phyloP scores from a whole-genome alignment of 345 rosid species.

The Heritiera littoralis region DNA sequence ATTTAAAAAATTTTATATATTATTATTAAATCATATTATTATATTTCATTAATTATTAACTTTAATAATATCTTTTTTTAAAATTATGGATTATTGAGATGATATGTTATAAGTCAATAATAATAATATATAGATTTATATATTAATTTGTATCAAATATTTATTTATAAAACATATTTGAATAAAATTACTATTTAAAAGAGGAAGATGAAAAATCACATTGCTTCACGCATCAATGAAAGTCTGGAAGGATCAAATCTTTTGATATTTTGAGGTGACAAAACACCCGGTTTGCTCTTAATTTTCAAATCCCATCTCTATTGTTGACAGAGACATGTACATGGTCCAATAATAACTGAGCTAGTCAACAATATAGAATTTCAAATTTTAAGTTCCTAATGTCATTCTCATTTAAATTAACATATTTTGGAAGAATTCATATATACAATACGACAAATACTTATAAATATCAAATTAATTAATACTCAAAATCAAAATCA shows the following conservation, averaged over 20 bases:
- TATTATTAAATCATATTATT: too few relatives aligned
- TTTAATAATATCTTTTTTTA: too few relatives aligned
- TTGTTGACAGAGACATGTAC: not conserved
- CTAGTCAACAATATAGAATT: constrained; percentile 16
- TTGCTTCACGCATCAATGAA: constrained; percentile 43
- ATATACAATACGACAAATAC: too few relatives aligned
- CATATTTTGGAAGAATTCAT: not conserved
- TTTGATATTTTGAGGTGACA: constrained; percentile 8
- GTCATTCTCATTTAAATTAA: not conserved
- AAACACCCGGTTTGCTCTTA: not conserved
- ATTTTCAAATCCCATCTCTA: not conserved
- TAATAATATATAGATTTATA: too few relatives aligned
- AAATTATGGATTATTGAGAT: too few relatives aligned
- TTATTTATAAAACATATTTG: not conserved
- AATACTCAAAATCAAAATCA: not conserved
- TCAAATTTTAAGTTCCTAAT: not conserved
- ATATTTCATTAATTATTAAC: too few relatives aligned
- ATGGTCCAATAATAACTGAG: constrained; percentile 19
- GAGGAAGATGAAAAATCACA: not conserved
- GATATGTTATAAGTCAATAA: too few relatives aligned
- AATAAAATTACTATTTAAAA: not conserved
- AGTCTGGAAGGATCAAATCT: constrained; percentile 1
- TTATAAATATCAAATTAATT: too few relatives aligned
- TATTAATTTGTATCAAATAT: too few relatives aligned
- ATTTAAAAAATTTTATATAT: too few relatives aligned